A percentile compares a stretch with the other conserved stretches of the same genome.
Conservation (phyloP, 768 basidiomycete species). For the Xanthoconium purpureum region DNA sequence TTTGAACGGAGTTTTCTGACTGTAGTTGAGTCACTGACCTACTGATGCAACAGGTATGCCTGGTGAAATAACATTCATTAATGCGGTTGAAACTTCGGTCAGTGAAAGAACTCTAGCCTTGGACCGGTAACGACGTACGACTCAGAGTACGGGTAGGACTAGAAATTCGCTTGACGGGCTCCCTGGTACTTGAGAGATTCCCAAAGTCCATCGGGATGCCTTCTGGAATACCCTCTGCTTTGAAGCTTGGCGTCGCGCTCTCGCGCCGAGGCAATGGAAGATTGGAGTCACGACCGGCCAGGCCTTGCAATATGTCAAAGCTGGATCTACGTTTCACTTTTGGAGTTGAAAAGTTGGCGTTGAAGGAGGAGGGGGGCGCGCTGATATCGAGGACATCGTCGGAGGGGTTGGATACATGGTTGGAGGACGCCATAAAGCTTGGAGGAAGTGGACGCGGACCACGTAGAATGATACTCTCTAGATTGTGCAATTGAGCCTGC, state of each 20-base stretch:
- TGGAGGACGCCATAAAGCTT: constrained; percentile 38
- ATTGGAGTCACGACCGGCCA: constrained; percentile 75
- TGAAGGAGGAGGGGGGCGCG: constrained; percentile 33
- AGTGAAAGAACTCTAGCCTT: constrained; percentile 22
- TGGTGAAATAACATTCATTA: constrained; percentile 33
- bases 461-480: constrained; percentile 67
- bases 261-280: constrained; percentile 68
- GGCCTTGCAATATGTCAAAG: constrained; percentile 64
- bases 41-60: constrained; percentile 78
- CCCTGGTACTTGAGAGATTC: constrained; percentile 36
- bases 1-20: constrained; percentile 17
- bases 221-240: constrained; percentile 62
- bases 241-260: constrained; percentile 32
- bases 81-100: constrained; percentile 17
- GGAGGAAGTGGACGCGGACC: constrained; percentile 59
- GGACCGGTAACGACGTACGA: constrained; percentile 50
- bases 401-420: constrained; percentile 35
- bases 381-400: constrained; percentile 35
- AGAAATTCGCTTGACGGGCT: constrained; percentile 48
- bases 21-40: constrained; percentile 47
- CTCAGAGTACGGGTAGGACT: constrained; percentile 79
- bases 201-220: constrained; percentile 66
- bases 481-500: constrained; percentile 69
- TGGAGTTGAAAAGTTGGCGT: constrained; percentile 35
- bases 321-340: constrained; percentile 64